Percentiles rank a stretch among this genome's conserved stretches.
Evolutionary conservation across 23 red algal species (phyloP).

Genomic region (Gracilaria gracilis): DNA sequence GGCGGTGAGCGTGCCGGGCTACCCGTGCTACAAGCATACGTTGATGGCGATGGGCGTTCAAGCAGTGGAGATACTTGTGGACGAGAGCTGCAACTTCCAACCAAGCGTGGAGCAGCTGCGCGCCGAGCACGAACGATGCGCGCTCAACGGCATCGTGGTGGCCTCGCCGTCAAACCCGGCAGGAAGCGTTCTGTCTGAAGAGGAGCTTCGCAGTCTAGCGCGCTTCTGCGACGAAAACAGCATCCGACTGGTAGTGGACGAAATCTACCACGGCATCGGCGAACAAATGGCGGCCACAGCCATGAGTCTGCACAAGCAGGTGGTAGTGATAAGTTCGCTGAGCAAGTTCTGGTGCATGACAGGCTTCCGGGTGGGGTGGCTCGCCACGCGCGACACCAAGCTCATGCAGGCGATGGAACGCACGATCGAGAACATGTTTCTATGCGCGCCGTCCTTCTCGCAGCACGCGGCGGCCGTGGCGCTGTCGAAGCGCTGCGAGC

Average conservation of each 20-base stretch:
- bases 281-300: slow-evolving; percentile 13
- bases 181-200: slow-evolving; percentile 25
- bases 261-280: slow-evolving; percentile 72
- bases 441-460: slow-evolving; percentile 53
- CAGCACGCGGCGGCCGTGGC: slow-evolving; percentile 60
- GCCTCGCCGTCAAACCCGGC: slow-evolving; percentile 73
- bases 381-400: slow-evolving; percentile 21
- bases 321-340: slow-evolving; percentile 30
- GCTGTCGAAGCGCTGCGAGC: neutral
- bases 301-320: neutral
- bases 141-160: slow-evolving; percentile 42
- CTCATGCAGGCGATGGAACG: slow-evolving; percentile 24
- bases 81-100: slow-evolving; percentile 29
- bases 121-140: neutral
- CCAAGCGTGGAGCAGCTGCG: slow-evolving; percentile 40
- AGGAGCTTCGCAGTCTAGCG: slow-evolving; percentile 16
- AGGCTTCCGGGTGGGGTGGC: slow-evolving; percentile 61
- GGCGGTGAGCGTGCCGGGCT: slow-evolving; percentile 53
- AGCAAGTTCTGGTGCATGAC: slow-evolving; percentile 75
- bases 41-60: slow-evolving; percentile 46
- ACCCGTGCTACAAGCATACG: slow-evolving; percentile 61
- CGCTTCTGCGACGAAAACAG: slow-evolving; percentile 2
- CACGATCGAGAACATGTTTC: slow-evolving; percentile 50
- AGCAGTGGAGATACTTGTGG: slow-evolving; percentile 25
- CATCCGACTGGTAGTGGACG: slow-evolving; percentile 56